A percentile compares a stretch with the other conserved stretches of the same genome.
Conservation (phyloP, 2,329 filamentous ascomycete species). For the Rhynchosporium secalis region DNA sequence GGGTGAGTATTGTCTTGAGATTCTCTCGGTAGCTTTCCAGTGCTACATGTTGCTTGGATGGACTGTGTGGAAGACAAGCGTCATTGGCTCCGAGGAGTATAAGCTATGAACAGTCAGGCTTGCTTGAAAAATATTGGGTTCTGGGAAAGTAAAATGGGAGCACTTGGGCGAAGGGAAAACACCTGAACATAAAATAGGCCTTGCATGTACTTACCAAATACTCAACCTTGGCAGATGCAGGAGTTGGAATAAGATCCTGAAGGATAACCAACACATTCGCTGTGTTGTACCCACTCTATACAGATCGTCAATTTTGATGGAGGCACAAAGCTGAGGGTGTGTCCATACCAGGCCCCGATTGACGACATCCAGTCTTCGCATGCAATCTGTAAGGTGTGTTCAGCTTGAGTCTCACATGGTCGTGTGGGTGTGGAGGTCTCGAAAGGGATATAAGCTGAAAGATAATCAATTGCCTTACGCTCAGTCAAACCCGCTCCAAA, state of each 20-base stretch:
- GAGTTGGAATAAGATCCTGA: slow-evolving; percentile 68
- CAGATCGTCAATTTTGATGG: slow-evolving; percentile 9
- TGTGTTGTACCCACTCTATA: slow-evolving; percentile 72
- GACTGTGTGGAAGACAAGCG: slow-evolving; percentile 64
- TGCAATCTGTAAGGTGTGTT: slow-evolving; percentile 58
- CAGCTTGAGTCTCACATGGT: slow-evolving; percentile 10
- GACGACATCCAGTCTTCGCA: slow-evolving; percentile 78
- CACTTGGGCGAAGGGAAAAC: no score
- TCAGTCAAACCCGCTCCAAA: slow-evolving; percentile 65
- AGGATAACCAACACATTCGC: slow-evolving; percentile 70
- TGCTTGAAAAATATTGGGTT: background rate
- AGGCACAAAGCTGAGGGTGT: slow-evolving; percentile 15
- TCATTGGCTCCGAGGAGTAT: slow-evolving; percentile 92
- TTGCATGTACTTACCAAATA: slow-evolving; percentile 58
- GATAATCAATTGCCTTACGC: slow-evolving; percentile 19
- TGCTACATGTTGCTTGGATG: slow-evolving; percentile 72
- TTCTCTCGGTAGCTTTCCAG: slow-evolving; percentile 75
- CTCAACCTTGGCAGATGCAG: slow-evolving; percentile 59
- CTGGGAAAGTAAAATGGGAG: no score
- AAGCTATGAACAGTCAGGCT: slow-evolving; percentile 28
- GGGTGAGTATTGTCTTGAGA: slow-evolving; percentile 67
- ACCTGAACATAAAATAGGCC: no score
- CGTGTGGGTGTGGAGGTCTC: background rate
- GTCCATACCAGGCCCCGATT: slow-evolving; percentile 75
- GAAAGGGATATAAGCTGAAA: background rate